Base-by-base conservation (phyloP, 1,284 basidiomycete genomes). In the Marasmius fiardii region DNA sequence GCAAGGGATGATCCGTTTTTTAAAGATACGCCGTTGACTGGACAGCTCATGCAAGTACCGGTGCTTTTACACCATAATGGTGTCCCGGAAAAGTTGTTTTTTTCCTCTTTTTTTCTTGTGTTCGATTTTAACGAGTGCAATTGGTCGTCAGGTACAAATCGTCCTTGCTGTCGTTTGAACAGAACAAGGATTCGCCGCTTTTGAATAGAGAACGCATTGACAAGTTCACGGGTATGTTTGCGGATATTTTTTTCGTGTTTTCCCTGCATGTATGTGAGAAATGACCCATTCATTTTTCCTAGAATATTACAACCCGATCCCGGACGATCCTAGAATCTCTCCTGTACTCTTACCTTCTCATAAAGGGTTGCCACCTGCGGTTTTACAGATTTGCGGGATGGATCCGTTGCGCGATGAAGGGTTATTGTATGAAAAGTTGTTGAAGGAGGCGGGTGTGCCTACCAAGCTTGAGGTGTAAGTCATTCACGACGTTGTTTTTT, bases 381-480 rank as follows among this genome's bases (percentile, higher is more conserved):
- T 56, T 10, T 50, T 61, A 23, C 57, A 58, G 37, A 49, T 61
- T 23, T 34, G 43, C 18, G 60, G 60, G 10, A n/a, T 57, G 21
- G 60, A 61, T 28, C 60, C 60, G 10, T 41, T 58, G 20, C 44
- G 57, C 23, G 57, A 61, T 31, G 60, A 61, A 26, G 60, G 45
- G 1, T 44, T 61, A 0, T 39, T 61, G 1, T 61, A 61, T 44
- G 51, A 56, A 20, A 52, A 51, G n/a, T 28, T 56, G 5, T 35
- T 60, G 3, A 52, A 44, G 16, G 55, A 53, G 6, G 24, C 37
- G 20, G 55, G 57, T 3, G 57, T 61, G 4, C 35, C 44, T 10
- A 60, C 59, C 23, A 57, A 45, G 23, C 48, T 60, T 18, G 54
- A 55, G n/a, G 34, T 58, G 59, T 60, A 21, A 3, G 55, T 52